Percentiles rank a stretch among this genome's conserved stretches.
Evolutionary conservation across 176 grass and related monocot genomes (phyloP).

Genomic region (Zoysia japonica): DNA sequence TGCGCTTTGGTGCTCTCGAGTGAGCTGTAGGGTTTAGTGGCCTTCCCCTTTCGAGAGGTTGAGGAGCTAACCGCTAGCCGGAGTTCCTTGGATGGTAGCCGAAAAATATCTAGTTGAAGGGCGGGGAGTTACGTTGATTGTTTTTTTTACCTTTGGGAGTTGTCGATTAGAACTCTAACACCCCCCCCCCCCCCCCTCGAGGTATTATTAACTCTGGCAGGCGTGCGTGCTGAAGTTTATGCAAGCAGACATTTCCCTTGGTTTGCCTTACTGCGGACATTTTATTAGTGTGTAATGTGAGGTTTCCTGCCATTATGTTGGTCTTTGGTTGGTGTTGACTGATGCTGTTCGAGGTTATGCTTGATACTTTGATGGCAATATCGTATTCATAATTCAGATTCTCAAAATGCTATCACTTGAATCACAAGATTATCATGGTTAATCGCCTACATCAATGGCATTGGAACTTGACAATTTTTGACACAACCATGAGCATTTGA

Average conservation of each 20-base stretch:
- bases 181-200: too few species aligned
- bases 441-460: not conserved
- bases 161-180: not conserved
- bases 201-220: not conserved
- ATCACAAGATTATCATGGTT: not conserved
- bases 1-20: slow-evolving; percentile 1
- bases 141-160: not conserved
- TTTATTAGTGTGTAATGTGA: not conserved
- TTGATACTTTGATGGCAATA: slow-evolving; percentile 1
- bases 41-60: not conserved
- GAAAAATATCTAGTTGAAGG: not conserved
- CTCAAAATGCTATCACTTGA: not conserved
- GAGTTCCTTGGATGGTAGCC: not conserved
- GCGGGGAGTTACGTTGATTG: not conserved
- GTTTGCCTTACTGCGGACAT: not conserved
- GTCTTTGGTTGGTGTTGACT: slow-evolving; percentile 4
- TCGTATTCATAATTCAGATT: slow-evolving; percentile 1
- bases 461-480: too few species aligned
- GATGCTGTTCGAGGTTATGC: not conserved
- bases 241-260: not conserved
- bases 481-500: not conserved
- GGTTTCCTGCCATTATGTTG: not conserved
- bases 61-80: not conserved
- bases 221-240: not conserved
- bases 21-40: slow-evolving; percentile 34